phyloP scores from a whole-genome alignment of 768 basidiomycete species.

The Jaapia argillacea region DNA sequence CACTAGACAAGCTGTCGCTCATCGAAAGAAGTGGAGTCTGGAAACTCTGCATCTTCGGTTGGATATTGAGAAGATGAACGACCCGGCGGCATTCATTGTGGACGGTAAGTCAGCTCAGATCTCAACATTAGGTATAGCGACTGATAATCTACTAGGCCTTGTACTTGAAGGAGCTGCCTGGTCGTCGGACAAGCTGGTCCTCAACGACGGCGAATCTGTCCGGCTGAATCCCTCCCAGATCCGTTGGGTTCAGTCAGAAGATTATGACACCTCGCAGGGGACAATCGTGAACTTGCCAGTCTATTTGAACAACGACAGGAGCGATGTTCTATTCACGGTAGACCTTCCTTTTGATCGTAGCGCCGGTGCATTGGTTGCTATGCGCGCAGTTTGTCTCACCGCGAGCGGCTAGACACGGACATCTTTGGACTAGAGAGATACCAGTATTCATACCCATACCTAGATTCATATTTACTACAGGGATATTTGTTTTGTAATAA shows the following conservation, averaged over 20 bases:
- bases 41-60: constrained; percentile 78
- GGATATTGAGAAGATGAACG: constrained; percentile 73
- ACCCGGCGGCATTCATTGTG: constrained; percentile 73
- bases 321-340: constrained; percentile 86
- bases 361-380: constrained; percentile 64
- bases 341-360: constrained; percentile 68
- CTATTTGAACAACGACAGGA: constrained; percentile 85
- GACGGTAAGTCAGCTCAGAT: constrained; percentile 53
- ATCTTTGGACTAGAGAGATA: neutral
- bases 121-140: constrained; percentile 3
- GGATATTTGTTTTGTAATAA: too few relatives aligned
- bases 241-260: constrained; percentile 64
- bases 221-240: constrained; percentile 75
- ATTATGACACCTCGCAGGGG: constrained; percentile 26
- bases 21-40: constrained; percentile 84
- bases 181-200: constrained; percentile 52
- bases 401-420: constrained; percentile 46
- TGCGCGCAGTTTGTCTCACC: constrained; percentile 85
- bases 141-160: constrained; percentile 44
- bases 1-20: constrained; percentile 91
- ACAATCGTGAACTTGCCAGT: constrained; percentile 75
- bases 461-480: neutral
- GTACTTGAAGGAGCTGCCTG: constrained; percentile 82
- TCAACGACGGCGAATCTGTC: constrained; percentile 81
- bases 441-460: neutral